These are phyloP conservation scores for Xylaria flabelliformis DNA, from an alignment of 495 filamentous ascomycete species.

Conservation along the genomic window DNA sequence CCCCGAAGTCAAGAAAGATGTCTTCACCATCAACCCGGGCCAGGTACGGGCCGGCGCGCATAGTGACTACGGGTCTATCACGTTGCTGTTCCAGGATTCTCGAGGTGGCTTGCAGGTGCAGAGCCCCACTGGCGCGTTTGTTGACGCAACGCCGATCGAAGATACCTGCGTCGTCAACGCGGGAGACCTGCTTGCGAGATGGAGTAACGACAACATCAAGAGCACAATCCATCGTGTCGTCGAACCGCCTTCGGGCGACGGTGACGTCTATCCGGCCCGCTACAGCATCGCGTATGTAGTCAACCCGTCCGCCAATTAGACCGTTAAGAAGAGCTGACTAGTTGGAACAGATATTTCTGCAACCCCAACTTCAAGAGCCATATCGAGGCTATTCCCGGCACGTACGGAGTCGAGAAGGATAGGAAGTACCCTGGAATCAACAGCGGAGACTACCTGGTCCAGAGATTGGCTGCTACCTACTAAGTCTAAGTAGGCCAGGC, in stretches of 20 bases:
- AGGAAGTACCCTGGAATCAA: conserved; percentile 84
- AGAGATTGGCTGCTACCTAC: conserved; percentile 79
- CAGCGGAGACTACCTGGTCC: conserved; percentile 81
- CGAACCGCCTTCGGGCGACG: conserved; percentile 67
- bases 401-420: conserved; percentile 68
- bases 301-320: neutral
- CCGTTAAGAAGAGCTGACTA: conserved; percentile 4
- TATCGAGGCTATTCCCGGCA: conserved; percentile 89
- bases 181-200: conserved; percentile 84
- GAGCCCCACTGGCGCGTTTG: conserved; percentile 75
- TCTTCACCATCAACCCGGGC: conserved; percentile 72
- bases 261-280: conserved; percentile 63
- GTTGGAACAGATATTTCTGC: conserved; percentile 79
- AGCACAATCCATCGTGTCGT: conserved; percentile 90
- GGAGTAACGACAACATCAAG: conserved; percentile 90
- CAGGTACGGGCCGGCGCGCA: conserved; percentile 88
- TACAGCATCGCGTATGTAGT: conserved; percentile 71
- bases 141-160: conserved; percentile 82
- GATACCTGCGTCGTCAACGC: conserved; percentile 91
- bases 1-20: conserved; percentile 68
- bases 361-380: conserved; percentile 80
- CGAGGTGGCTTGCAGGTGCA: conserved; percentile 85
- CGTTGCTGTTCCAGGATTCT: conserved; percentile 86
- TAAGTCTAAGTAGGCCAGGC: conserved; percentile 34
- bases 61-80: conserved; percentile 88